Evolutionary conservation across 2,329 filamentous ascomycete genomes (phyloP).

Genomic region (Sporothrix inflata): DNA sequence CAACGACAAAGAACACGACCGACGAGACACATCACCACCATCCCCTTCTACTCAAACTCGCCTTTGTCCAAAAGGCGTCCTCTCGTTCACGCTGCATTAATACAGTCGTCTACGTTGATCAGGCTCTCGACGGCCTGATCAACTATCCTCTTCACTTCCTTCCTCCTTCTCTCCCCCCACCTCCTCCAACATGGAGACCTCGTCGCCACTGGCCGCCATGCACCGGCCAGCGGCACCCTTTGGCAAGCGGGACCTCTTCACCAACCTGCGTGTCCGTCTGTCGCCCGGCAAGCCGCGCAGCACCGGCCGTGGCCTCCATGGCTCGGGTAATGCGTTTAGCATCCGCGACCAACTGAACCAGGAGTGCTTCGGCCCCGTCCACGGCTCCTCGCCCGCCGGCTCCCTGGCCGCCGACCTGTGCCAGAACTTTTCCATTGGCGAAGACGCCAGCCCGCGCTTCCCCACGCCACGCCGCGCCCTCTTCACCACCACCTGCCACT

Average conservation of each 20-base stretch:
- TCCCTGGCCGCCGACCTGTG: slow-evolving; percentile 92
- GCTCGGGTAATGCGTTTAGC: slow-evolving; percentile 61
- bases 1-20: background rate
- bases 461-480: slow-evolving; percentile 82
- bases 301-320: slow-evolving; percentile 12
- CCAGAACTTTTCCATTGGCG: slow-evolving; percentile 95
- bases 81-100: slow-evolving; percentile 17
- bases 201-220: slow-evolving; percentile 92
- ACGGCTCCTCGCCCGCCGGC: slow-evolving; percentile 86
- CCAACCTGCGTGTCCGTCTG: slow-evolving; percentile 52
- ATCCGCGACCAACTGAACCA: slow-evolving; percentile 70
- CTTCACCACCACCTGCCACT: slow-evolving; percentile 70
- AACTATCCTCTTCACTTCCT: background rate
- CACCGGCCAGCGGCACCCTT: slow-evolving; percentile 73
- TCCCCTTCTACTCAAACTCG: background rate
- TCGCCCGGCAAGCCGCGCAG: slow-evolving; percentile 59
- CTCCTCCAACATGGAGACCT: slow-evolving; percentile 74
- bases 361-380: slow-evolving; percentile 82
- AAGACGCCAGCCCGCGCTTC: slow-evolving; percentile 74
- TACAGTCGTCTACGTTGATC: slow-evolving; percentile 7
- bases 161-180: slow-evolving; percentile 32
- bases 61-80: background rate
- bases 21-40: background rate
- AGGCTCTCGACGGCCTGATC: slow-evolving; percentile 23
- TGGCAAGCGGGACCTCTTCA: slow-evolving; percentile 59